Evolutionary conservation across 352 stramenopile genomes (phyloP), one percentile per base, ranked within the genome.

Genomic region (Peronospora destructor): DNA sequence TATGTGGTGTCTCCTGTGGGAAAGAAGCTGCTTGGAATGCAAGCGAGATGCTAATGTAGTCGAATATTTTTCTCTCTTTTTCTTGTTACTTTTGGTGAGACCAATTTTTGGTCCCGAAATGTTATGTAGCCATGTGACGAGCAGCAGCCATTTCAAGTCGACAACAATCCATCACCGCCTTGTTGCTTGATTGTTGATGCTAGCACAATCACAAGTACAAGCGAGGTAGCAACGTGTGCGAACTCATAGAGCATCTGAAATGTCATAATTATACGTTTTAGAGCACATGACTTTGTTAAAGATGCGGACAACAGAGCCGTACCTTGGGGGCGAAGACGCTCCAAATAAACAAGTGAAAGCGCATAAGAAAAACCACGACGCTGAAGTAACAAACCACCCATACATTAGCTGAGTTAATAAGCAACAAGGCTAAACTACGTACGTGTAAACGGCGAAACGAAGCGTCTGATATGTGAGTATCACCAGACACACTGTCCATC

Each of bases 321-420:
- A 94, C 84, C 75, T 94, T 94, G 7, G 85, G 85, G 4, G 85
- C 85, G 36, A 94, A 95, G 5, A 95, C 85, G 32, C 84, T 94
- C 85, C 85, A 95, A 43, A 95, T 90, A 48, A 95, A 95, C 37
- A 95, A 64, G 56, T 95, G 85, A 53, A 91, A 91, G 32, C 85
- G 80, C 84, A 95, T 93, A 10, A 86, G 68, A 43, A 84, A 94
- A 17, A 95, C 78, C 33, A 95, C 69, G 9, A 83, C 52, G 9
- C 81, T 95, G 47, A 17, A 33, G 16, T 19, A 29, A 19, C 10
- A 26, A 26, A 26, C 4, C 11, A 17, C 28, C 52, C 1, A 56
- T 16, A 61, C 23, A 10, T 43, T n/a, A 43, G 34, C 21, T 4
- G 56, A 5, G 44, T 28, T 28, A 61, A 28, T 8, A 40, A 37